Evolutionary conservation across 1,284 basidiomycete species (phyloP), one percentile per base, ranked within the genome.

Genomic region (Cutaneotrichosporon daszewskae): DNA sequence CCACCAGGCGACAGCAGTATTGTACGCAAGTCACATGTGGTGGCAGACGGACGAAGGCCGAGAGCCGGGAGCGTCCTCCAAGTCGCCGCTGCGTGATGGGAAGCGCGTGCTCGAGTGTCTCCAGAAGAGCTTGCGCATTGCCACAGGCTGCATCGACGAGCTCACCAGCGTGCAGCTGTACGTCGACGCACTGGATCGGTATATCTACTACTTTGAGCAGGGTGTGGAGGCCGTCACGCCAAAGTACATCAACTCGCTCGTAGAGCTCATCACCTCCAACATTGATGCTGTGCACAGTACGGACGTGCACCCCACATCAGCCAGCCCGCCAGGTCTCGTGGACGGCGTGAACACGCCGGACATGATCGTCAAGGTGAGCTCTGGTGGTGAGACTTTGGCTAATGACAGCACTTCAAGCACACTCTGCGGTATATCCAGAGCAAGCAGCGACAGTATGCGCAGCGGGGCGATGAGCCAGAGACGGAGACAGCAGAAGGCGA

Each of bases 101-200:
- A 94, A 94, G 63, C 86, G 91, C 28, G 90, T 95, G 0, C 75
- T 96, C 24, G 91, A 96, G 68, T 96, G 91, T 58, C 75, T 96
- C 26, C 91, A 95, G 66, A 95, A 95, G 69, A 85, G 87, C 6
- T 75, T 95, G 19, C 81, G 91, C 4, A 95, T 94, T 58, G 91
- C 91, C 3, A 89, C 88, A 58, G 88, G 87, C 3, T 87, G 87
- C 24, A 91, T 89, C 46, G 91, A 95, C 69, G 89, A 94, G 60
- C 85, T 96, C 53, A 87, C 94, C 29, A 92, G 84, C 1, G 84
- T 92, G 2, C 90, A 95, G 66, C 76, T 96, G 4, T 95, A 94
- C 66, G 87, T 87, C 58, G 88, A 95, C 66, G 87, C 91, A 5
- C 79, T 96, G 31, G 91, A 96, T 67, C 84, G 68, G 47, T 95